These are phyloP conservation scores for Lactarius hengduanensis DNA, from an alignment of 768 basidiomycete species.

Conservation along the genomic window DNA sequence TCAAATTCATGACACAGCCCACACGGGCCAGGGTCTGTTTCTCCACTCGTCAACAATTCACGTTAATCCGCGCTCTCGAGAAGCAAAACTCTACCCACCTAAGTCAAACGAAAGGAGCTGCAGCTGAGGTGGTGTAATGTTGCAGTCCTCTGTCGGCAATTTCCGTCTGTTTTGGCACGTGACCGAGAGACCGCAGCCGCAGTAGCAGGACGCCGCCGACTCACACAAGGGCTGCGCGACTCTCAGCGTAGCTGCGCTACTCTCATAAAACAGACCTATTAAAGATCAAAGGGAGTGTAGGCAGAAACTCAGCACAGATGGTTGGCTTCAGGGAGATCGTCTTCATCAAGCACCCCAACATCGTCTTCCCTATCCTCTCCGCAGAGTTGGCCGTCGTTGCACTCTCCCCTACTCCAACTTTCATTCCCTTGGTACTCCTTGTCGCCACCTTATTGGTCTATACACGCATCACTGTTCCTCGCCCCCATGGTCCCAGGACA, in stretches of 20 bases:
- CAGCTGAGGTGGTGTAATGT: too few species aligned
- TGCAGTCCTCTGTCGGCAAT: neutral
- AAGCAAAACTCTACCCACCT: neutral
- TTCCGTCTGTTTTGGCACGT: neutral
- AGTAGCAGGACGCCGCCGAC: too few species aligned
- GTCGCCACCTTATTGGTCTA: constrained; percentile 34
- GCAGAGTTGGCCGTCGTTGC: constrained; percentile 26
- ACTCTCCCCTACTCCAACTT: constrained; percentile 35
- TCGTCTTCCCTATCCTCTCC: constrained; percentile 18
- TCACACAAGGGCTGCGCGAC: neutral
- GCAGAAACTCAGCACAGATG: neutral
- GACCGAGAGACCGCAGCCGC: neutral
- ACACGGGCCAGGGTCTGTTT: neutral
- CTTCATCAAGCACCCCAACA: constrained; percentile 26
- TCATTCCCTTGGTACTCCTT: constrained; percentile 34
- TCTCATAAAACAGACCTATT: neutral
- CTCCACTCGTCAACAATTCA: neutral
- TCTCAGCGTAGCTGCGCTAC: constrained; percentile 8
- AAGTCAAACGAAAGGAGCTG: neutral
- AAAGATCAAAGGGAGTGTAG: neutral
- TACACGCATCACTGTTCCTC: constrained; percentile 26
- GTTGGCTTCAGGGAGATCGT: constrained; percentile 8
- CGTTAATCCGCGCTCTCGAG: neutral
- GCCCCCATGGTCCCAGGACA: constrained; percentile 14
- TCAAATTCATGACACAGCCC: neutral